Evolutionary conservation across 257 asterid genomes (phyloP).

Genomic region (Plantago elongata): DNA sequence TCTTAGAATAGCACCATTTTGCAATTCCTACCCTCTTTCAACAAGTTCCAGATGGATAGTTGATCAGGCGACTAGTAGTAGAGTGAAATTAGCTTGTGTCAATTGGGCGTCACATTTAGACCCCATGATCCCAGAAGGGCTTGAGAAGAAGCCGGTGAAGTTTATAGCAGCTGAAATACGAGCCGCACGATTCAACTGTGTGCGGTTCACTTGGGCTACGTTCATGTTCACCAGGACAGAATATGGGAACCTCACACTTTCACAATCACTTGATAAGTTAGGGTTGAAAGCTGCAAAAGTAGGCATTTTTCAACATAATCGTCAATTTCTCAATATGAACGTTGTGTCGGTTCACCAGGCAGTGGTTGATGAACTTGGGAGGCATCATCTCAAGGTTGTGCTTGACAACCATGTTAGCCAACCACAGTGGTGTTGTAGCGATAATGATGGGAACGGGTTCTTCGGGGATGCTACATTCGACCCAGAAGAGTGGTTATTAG

Average conservation of each 20-base stretch:
- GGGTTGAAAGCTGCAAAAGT: conserved; percentile 36
- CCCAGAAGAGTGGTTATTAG: conserved; percentile 54
- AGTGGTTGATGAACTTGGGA: conserved; percentile 49
- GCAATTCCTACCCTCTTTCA: conserved; percentile 35
- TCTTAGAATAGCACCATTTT: conserved; percentile 13
- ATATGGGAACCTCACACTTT: conserved; percentile 35
- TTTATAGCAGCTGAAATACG: conserved; percentile 22
- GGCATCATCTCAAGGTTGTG: conserved; percentile 48
- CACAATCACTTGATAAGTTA: conserved; percentile 30
- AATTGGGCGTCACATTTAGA: conserved; percentile 58
- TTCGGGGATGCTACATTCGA: conserved; percentile 56
- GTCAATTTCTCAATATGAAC: conserved; percentile 30
- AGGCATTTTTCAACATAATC: conserved; percentile 43
- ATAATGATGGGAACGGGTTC: conserved; percentile 61
- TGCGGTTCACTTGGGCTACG: conserved; percentile 67
- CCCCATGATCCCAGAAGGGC: conserved; percentile 63
- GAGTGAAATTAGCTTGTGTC: conserved; percentile 58
- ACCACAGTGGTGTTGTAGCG: conserved; percentile 64
- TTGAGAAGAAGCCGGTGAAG: conserved; percentile 44
- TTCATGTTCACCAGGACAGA: conserved; percentile 52
- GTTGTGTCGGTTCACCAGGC: conserved; percentile 43
- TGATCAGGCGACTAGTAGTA: conserved; percentile 26
- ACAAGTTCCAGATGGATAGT: conserved; percentile 60
- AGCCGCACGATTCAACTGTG: conserved; percentile 58
- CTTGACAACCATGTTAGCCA: conserved; percentile 64